These are phyloP conservation scores for Macrolepiota albuminosa DNA, from an alignment of 768 basidiomycete genomes.

Conservation along the genomic window DNA sequence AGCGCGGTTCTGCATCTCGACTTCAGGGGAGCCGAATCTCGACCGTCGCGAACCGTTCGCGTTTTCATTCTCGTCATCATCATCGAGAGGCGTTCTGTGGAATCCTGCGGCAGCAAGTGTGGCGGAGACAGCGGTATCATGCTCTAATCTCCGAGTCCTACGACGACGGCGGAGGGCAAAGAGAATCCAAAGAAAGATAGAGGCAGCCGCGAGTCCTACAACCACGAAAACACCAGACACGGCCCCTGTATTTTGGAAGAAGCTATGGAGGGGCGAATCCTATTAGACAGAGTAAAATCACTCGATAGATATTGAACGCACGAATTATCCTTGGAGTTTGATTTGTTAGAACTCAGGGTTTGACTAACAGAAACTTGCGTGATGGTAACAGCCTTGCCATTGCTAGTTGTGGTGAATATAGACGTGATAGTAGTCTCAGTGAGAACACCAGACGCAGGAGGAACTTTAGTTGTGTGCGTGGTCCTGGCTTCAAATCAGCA, in stretches of 20 bases:
- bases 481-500: slow-evolving; percentile 3
- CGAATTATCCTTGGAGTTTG: slow-evolving; percentile 39
- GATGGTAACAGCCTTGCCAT: slow-evolving; percentile 52
- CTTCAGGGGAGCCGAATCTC: slow-evolving; percentile 23
- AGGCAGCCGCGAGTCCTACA: slow-evolving; percentile 75
- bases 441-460: background rate
- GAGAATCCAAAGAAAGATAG: slow-evolving; percentile 63
- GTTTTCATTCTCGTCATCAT: slow-evolving; percentile 40
- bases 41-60: slow-evolving; percentile 18
- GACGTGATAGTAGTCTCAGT: slow-evolving; percentile 45
- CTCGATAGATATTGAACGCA: slow-evolving; percentile 28
- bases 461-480: background rate
- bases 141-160: slow-evolving; percentile 55
- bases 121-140: slow-evolving; percentile 68
- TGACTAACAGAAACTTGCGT: slow-evolving; percentile 69
- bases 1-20: slow-evolving; percentile 39
- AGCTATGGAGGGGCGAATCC: slow-evolving; percentile 37
- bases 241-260: slow-evolving; percentile 85
- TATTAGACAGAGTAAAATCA: slow-evolving; percentile 5
- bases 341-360: slow-evolving; percentile 52
- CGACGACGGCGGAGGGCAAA: slow-evolving; percentile 68
- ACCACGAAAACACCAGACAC: slow-evolving; percentile 90
- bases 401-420: slow-evolving; percentile 45
- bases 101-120: slow-evolving; percentile 69
- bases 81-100: slow-evolving; percentile 62